phyloP scores from a whole-genome alignment of 202 grass and related monocot genomes.

The Elaeis oleifera region DNA sequence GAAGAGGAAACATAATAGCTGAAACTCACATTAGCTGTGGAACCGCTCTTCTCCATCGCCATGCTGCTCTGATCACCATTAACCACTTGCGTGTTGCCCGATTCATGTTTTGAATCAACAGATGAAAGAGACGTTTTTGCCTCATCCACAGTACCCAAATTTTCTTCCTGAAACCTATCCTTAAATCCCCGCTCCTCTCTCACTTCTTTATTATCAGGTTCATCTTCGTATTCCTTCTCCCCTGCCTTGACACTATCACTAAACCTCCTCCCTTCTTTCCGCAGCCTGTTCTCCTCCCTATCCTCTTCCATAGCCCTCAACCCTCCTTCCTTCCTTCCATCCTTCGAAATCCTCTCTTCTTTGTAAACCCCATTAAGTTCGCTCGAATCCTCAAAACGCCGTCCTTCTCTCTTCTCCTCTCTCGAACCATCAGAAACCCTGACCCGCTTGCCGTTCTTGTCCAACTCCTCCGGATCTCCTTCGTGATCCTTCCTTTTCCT shows the following conservation, averaged over 20 bases:
- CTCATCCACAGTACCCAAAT: neutral
- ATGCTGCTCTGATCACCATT: slow-evolving; percentile 4
- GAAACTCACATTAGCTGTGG: slow-evolving; percentile 15
- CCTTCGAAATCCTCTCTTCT: slow-evolving; percentile 12
- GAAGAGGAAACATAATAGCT: neutral
- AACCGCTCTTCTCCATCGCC: slow-evolving; percentile 16
- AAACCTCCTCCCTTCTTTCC: slow-evolving; percentile 30
- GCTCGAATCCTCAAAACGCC: slow-evolving; percentile 35
- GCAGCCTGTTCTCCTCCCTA: slow-evolving; percentile 13
- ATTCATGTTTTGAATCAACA: no score
- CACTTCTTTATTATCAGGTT: neutral
- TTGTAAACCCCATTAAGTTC: slow-evolving; percentile 19
- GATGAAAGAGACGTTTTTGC: no score
- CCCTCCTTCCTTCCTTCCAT: slow-evolving; percentile 12
- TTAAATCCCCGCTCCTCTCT: slow-evolving; percentile 7
- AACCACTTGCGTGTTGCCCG: neutral
- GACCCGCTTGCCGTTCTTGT: slow-evolving; percentile 29
- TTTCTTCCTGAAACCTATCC: slow-evolving; percentile 1
- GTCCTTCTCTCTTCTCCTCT: slow-evolving; percentile 39
- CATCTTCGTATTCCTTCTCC: neutral
- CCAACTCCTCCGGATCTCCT: slow-evolving; percentile 18
- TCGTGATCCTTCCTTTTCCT: slow-evolving; percentile 72
- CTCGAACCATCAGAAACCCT: slow-evolving; percentile 34
- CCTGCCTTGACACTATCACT: slow-evolving; percentile 12
- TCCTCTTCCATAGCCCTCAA: slow-evolving; percentile 12